Evolutionary conservation across 1,284 basidiomycete genomes (phyloP), one percentile per base, ranked within the genome.

Genomic region (Dichomitus squalens): DNA sequence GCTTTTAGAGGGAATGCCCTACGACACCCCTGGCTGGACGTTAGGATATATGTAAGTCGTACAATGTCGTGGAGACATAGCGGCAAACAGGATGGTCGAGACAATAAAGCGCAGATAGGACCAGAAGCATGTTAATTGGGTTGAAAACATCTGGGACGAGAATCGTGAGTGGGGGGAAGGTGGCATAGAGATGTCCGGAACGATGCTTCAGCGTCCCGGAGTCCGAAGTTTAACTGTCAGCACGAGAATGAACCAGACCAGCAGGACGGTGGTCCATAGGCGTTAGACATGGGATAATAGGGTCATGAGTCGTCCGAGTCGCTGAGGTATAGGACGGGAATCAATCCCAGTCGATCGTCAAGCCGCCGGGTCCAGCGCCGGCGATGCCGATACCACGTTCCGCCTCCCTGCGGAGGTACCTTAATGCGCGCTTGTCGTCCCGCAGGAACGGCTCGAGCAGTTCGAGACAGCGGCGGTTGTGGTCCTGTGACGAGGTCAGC

Each of bases 381-480:
- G 84, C 85, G 47, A 90, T 73, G 40, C 88, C 89, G 60, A 91
- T 87, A 18, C 84, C 83, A 47, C 88, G 81, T 49, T 87, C 81
- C 23, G 84, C 81, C 72, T 95, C 90, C 51, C 86, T 81, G 70
- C 86, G 85, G 41, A 96, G 80, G 90, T 92, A 96, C 67, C 84
- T 86, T 59, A 90, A 66, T 5, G 93, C 92, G 18, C 90, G 83
- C 70, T 88, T 86, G 73, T 96, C 94, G 43, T 90, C 84, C 60
- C 85, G 83, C 54, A 98, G 75, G 57, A 85, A 76, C 0, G 92
- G 92, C 59, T 86, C 77, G 20, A 98, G 78, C 64, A 83, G 83
- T 39, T 87, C 84, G 48, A 83, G 78, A 66, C 88, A 96, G 56
- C 78, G 82, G 69, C 85, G 85, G 73, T 99, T 97, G 73, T 99